Base-by-base conservation (phyloP, 306 rosid species). In the Trifolium pratense region DNA sequence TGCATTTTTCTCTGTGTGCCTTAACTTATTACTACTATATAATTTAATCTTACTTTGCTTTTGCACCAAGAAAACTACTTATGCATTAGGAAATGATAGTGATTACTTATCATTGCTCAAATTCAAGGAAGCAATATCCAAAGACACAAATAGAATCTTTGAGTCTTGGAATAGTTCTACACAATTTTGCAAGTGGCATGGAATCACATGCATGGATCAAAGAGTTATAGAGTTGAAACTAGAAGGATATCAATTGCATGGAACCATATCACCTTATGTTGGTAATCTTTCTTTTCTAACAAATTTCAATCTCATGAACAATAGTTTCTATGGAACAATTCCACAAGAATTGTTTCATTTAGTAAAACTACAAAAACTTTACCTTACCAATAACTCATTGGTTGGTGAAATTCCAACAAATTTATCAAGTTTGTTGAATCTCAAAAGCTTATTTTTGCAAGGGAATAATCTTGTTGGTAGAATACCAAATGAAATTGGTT, bases 111-210 rank as follows among this genome's bases (percentile, higher is more conserved):
- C 85, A 7, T 16, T 87, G 43, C 73, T 84, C 17, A 82, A 75
- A 46, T 49, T 82, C 53, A 84, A 72, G 42, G 79, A 82, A 73
- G n/a, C 74, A n/a, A 69, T 85, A 46, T 11, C 60, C 5, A 70
- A 0, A 2, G 80, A 87, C 6, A 82, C 82, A 9, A 20, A 29
- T 17, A 48, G 43, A 42, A 14, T 58, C 9, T 23, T 87, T 5
- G 37, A 40, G 12, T 85, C 86, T 29, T 83, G 86, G 77, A 85
- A 87, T 40, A 66, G 25, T 39, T 85, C 91, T 7, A 9, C n/a
- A 2, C 81, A 68, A 42, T 80, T 85, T 0, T 85, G 87, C 25
- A 49, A 42, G 0, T 88, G 89, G 92, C 43, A 9, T 21, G 92
- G 92, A 61, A 16, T 85, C 66, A 60, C 84, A 5, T 88, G 89